A percentile compares a stretch with the other conserved stretches of the same genome.
Evolutionary conservation across 2,329 filamentous ascomycete genomes (phyloP).

Genomic region (Calonectria honghensis): DNA sequence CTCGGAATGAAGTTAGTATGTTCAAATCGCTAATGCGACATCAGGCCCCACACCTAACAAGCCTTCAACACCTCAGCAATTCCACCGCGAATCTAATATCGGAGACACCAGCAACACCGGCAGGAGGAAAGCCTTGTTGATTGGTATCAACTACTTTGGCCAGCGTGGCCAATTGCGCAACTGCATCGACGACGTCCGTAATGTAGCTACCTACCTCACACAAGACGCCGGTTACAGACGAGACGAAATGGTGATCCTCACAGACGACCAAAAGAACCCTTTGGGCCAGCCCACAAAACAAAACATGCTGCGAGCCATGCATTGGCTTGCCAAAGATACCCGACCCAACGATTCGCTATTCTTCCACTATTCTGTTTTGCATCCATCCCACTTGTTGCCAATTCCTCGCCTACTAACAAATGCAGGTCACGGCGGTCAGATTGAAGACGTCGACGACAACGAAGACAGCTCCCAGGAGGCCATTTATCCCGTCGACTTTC

Average conservation of each 20-base stretch:
- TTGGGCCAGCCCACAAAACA: conserved; percentile 98
- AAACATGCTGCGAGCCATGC: conserved; percentile 96
- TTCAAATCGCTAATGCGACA: no score
- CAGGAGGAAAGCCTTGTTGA: conserved; percentile 89
- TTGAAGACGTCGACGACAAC: conserved; percentile 85
- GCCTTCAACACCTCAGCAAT: conserved; percentile 80
- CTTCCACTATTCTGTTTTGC: conserved; percentile 94
- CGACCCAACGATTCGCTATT: conserved; percentile 95
- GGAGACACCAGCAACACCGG: conserved; percentile 71
- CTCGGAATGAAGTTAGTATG: no score
- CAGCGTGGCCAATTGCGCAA: conserved; percentile 92
- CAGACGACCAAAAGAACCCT: conserved; percentile 96
- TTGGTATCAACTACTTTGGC: conserved; percentile 97
- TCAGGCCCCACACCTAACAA: conserved; percentile 71
- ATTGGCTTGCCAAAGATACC: conserved; percentile 97
- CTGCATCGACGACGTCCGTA: conserved; percentile 98
- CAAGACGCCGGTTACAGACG: conserved; percentile 93
- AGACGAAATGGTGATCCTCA: conserved; percentile 97
- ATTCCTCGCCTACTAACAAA: conserved; percentile 38
- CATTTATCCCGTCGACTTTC: conserved; percentile 89
- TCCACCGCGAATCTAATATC: conserved; percentile 86
- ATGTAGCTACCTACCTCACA: conserved; percentile 94
- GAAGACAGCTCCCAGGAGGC: conserved; percentile 86
- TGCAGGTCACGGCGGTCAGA: conserved; percentile 86
- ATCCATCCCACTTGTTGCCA: not conserved